A percentile compares a stretch with the other conserved stretches of the same genome.
These are phyloP conservation scores for Avena insularis DNA, from an alignment of 176 grass and related monocot species.

Conservation along the genomic window DNA sequence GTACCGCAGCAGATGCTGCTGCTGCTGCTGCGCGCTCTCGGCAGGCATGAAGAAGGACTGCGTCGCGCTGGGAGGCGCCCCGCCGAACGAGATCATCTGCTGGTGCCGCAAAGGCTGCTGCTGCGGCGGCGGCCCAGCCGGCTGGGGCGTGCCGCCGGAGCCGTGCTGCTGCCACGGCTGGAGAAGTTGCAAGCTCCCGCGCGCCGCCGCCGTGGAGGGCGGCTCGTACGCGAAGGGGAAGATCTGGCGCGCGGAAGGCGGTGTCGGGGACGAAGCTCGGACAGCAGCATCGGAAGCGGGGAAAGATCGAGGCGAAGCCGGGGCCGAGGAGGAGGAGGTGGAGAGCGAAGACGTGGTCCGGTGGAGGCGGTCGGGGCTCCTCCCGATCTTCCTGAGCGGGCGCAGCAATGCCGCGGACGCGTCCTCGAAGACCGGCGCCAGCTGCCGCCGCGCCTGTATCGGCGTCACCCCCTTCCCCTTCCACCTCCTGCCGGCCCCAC, in stretches of 20 bases:
- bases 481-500: conserved; percentile 42
- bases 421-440: conserved; percentile 54
- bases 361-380: conserved; percentile 53
- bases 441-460: conserved; percentile 63
- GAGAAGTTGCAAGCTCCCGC: conserved; percentile 11
- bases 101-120: conserved; percentile 40
- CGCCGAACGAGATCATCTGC: conserved; percentile 85
- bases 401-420: conserved; percentile 50
- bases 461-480: conserved; percentile 49
- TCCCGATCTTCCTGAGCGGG: conserved; percentile 67
- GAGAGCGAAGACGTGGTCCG: conserved; percentile 46
- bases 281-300: conserved; percentile 14
- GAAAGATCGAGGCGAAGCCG: conserved; percentile 53
- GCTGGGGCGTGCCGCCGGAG: no score
- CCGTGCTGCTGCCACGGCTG: background rate
- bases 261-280: background rate
- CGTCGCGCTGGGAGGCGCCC: conserved; percentile 37
- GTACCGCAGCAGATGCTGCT: conserved; percentile 63
- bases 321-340: conserved; percentile 46
- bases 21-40: conserved; percentile 50
- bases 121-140: background rate
- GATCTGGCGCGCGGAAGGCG: conserved; percentile 47
- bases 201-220: background rate
- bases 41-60: conserved; percentile 39
- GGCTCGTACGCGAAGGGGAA: conserved; percentile 74